Percentiles rank a stretch among this genome's conserved stretches.
These are phyloP conservation scores for Ceratopteris richardii DNA, from an alignment of 75 land plant genomes.

Conservation along the genomic window DNA sequence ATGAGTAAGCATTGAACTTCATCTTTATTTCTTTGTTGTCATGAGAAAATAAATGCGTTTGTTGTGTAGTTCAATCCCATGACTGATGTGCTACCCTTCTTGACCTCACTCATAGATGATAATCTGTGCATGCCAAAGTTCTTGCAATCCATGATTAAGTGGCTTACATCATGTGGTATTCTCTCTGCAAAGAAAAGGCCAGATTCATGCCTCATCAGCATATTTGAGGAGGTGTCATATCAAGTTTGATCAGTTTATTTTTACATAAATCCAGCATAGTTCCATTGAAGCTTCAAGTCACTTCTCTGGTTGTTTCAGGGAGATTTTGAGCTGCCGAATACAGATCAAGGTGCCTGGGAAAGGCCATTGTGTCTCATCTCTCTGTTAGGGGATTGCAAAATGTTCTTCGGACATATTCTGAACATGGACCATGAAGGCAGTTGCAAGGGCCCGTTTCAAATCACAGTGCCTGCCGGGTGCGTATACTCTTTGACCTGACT, in stretches of 20 bases:
- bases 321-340: slow-evolving; percentile 57
- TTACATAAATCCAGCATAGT: neutral
- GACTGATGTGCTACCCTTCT: too few relatives aligned
- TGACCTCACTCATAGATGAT: slow-evolving; percentile 24
- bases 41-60: neutral
- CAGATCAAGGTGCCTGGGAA: slow-evolving; percentile 57
- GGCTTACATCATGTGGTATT: slow-evolving; percentile 42
- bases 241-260: neutral
- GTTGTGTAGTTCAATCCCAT: too few relatives aligned
- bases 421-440: slow-evolving; percentile 39
- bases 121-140: slow-evolving; percentile 49
- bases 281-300: neutral
- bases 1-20: slow-evolving; percentile 52
- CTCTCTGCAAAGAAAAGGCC: slow-evolving; percentile 54
- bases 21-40: slow-evolving; percentile 33
- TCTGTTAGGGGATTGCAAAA: slow-evolving; percentile 45
- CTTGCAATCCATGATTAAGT: slow-evolving; percentile 46
- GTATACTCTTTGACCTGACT: too few relatives aligned
- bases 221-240: slow-evolving; percentile 65
- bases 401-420: slow-evolving; percentile 58
- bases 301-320: slow-evolving; percentile 35
- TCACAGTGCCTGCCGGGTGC: slow-evolving; percentile 53
- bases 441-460: slow-evolving; percentile 45
- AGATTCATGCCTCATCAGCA: slow-evolving; percentile 60
- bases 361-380: slow-evolving; percentile 57